Evolutionary conservation across 2,329 filamentous ascomycete species (phyloP), one percentile per base, ranked within the genome.

Genomic region (Cladosporium sp.): DNA sequence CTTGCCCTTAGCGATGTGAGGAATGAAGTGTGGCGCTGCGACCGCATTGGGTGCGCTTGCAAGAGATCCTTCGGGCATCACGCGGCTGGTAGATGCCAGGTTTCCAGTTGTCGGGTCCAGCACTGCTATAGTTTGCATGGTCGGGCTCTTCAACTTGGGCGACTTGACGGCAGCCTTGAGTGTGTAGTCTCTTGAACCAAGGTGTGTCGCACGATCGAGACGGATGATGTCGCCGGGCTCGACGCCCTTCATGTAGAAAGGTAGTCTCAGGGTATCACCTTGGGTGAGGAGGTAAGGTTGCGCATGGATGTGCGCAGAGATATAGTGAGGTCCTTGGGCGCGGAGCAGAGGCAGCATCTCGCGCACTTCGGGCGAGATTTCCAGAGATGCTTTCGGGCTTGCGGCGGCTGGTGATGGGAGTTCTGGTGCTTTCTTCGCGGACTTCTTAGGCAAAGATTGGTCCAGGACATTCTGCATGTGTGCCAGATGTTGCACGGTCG

Each of bases 121-220:
- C 18, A 59, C 39, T 16, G 59, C 63, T 28, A 43, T 25, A 18
- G 54, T 65, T 30, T 59, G 39, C 54, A 58, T 65, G 11, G 63
- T 59, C 28, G 63, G 54, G 46, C 73, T 75, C 56, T 73, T 75
- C 16, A 74, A 65, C 65, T 71, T 71, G 3, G 74, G 71, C 11
- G 71, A 57, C n/a, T 91, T 88, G 5, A 85, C 81, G 5, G 91
- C 91, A 1, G 82, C 80, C 78, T 93, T 91, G 69, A 98, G 83
- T 5, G 94, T 97, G 80, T 91, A 96, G 78, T 98, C 94, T 69
- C 95, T 86, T 70, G 89, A 94, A 30, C 95, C 95, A 53, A 99
- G 81, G 63, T 89, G 83, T 48, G 88, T 89, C 26, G 93, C 95
- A 64, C 93, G 89, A 80, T 97, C 94, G 65, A 99, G 85, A 7